These are phyloP conservation scores for Schizosaccharomyces octosporus DNA, from an alignment of 805 yeast species.

Conservation along the genomic window DNA sequence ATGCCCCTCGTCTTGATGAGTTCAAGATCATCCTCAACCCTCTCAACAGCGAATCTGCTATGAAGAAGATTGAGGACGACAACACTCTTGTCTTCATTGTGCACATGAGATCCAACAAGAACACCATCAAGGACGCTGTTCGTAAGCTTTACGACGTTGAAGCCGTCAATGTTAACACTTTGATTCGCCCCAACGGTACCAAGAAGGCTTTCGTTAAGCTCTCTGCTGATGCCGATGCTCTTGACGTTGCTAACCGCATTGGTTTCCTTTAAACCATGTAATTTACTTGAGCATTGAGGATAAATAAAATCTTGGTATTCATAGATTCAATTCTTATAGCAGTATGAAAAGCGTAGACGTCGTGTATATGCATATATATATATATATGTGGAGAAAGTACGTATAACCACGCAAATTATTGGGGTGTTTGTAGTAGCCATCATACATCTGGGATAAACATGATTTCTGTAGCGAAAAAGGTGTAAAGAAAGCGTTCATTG, in stretches of 20 bases:
- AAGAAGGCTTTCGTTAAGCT: constrained; percentile 98
- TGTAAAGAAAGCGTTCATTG: no score
- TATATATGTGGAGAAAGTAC: no score
- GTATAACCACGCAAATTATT: no score
- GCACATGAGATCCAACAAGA: constrained; percentile 88
- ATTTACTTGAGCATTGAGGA: not conserved
- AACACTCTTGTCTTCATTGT: constrained; percentile 98
- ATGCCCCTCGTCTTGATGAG: constrained; percentile 88
- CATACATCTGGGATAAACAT: no score
- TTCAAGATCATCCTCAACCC: constrained; percentile 85
- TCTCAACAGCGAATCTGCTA: constrained; percentile 93
- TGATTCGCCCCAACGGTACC: constrained; percentile 97
- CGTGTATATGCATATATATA: no score
- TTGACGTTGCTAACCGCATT: constrained; percentile 98
- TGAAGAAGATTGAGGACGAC: constrained; percentile 97
- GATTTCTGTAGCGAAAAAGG: no score
- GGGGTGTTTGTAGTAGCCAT: no score
- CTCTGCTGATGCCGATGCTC: constrained; percentile 97
- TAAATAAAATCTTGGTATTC: not conserved
- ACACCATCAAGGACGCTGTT: constrained; percentile 94
- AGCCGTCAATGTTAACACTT: constrained; percentile 79
- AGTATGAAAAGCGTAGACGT: not conserved
- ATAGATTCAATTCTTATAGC: not conserved
- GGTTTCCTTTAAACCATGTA: constrained; percentile 63
- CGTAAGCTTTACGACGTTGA: constrained; percentile 96